Conservation (phyloP, 352 stramenopile genomes). For the Phytophthora tubulina region DNA sequence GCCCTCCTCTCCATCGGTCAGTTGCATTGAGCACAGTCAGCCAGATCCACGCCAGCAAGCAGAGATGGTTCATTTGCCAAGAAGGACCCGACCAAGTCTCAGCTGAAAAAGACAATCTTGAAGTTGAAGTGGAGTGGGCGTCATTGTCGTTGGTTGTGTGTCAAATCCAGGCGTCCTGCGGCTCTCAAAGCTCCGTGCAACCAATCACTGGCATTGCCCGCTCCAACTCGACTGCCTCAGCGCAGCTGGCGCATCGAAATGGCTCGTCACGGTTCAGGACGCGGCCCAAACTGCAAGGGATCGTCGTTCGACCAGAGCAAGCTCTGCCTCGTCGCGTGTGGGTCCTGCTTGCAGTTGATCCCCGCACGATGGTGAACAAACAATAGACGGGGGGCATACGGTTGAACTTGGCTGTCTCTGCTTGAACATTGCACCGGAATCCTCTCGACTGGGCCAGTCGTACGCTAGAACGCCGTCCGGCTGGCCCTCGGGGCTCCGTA, state of each 20-base stretch:
- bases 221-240: constrained; percentile 28
- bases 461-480: constrained; percentile 13
- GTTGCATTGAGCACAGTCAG: constrained; percentile 15
- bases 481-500: constrained; percentile 23
- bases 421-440: constrained; percentile 30
- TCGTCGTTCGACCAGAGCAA: constrained; percentile 34
- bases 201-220: constrained; percentile 13
- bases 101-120: constrained; percentile 25
- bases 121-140: constrained; percentile 34
- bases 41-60: not conserved
- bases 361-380: constrained; percentile 32
- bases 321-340: constrained; percentile 39
- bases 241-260: constrained; percentile 39
- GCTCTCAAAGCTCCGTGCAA: constrained; percentile 14
- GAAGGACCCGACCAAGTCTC: constrained; percentile 3
- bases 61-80: constrained; percentile 10
- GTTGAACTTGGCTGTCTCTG: constrained; percentile 33
- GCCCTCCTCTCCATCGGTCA: not conserved
- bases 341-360: constrained; percentile 30
- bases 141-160: constrained; percentile 19
- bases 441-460: constrained; percentile 22
- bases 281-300: constrained; percentile 23
- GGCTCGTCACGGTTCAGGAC: constrained; percentile 26
- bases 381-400: constrained; percentile 33
- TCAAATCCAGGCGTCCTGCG: constrained; percentile 21